A percentile compares a stretch with the other conserved stretches of the same genome.
phyloP scores from a whole-genome alignment of 176 grass and related monocot species.

The Aegilops tauschii region DNA sequence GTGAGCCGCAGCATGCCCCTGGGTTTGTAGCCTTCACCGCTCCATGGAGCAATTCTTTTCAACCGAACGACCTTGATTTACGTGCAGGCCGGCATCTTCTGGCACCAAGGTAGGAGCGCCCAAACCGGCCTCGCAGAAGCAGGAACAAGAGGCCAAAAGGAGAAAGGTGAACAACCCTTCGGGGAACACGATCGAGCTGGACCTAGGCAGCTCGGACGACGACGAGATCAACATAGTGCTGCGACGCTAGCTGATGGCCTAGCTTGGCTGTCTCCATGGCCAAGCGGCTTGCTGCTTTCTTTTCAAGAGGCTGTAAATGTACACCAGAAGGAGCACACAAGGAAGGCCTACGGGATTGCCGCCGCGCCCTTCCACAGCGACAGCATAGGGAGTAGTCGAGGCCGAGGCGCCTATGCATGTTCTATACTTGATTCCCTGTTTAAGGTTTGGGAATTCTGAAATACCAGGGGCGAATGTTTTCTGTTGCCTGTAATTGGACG shows the following conservation, averaged over 20 bases:
- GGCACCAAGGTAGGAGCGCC: conserved; percentile 13
- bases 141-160: conserved; percentile 52
- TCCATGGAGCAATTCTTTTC: background rate
- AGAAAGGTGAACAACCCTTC: conserved; percentile 44
- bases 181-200: conserved; percentile 65
- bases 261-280: background rate
- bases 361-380: background rate
- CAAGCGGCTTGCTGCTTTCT: background rate
- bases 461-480: background rate
- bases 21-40: background rate
- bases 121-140: conserved; percentile 26
- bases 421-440: background rate
- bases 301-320: background rate
- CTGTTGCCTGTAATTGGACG: background rate
- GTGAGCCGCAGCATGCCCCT: background rate
- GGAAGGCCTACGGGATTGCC: background rate
- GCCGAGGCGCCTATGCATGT: background rate
- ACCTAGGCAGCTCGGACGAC: conserved; percentile 78
- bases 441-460: background rate
- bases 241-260: conserved; percentile 13
- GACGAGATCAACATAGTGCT: conserved; percentile 59
- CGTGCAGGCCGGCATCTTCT: conserved; percentile 32
- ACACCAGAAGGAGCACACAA: background rate
- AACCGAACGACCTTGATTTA: background rate
- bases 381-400: background rate